Base-by-base conservation (phyloP, 1,284 basidiomycete species). In the Mycosarcoma maydis region DNA sequence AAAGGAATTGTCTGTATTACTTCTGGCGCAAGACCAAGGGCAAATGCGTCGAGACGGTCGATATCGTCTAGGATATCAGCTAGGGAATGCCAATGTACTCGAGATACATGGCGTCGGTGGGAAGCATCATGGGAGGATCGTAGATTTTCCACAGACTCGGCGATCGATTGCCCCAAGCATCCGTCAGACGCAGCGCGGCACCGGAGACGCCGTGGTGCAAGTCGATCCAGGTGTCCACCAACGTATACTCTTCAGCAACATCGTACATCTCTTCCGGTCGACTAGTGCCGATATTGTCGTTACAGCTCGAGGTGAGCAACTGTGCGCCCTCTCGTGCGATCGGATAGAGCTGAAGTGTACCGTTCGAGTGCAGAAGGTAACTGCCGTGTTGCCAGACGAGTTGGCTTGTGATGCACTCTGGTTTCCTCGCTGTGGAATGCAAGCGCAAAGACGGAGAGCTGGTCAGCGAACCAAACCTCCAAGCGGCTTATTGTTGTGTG, bases 301-400 rank as follows among this genome's bases (percentile, higher is more conserved):
- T 5, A 16, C 67, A 70, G 24, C 52, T 56, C 3, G 56, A 65
- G 4, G 60, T 65, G 53, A 69, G 51, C 10, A 69, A 53, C 26
- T 69, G 66, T 7, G 66, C 66, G 16, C 66, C 66, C 41, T 69
- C 66, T 10, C 66, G 33, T 4, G 66, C 13, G 43, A 69, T 64
- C 2, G 66, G 66, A 30, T 49, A 55, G 43, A 69, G 59, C 16
- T 58, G 54, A 2, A 69, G 55, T 4, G 66, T 69, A 9, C 66
- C 66, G 45, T 81, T 77, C 23, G 42, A 3, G 59, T 74, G 65
- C 13, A 79, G 57, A 4, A 61, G 55, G 56, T 76, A 81, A 51
- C 60, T 73, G 36, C 80, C 80, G 50, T 82, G 80, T 55, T 82
- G 80, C 78, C 77, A 82, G 40, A 81, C 61, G 20, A 82, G 67